phyloP scores from a whole-genome alignment of 2,329 filamentous ascomycete genomes.

The Aureobasidium lini region DNA sequence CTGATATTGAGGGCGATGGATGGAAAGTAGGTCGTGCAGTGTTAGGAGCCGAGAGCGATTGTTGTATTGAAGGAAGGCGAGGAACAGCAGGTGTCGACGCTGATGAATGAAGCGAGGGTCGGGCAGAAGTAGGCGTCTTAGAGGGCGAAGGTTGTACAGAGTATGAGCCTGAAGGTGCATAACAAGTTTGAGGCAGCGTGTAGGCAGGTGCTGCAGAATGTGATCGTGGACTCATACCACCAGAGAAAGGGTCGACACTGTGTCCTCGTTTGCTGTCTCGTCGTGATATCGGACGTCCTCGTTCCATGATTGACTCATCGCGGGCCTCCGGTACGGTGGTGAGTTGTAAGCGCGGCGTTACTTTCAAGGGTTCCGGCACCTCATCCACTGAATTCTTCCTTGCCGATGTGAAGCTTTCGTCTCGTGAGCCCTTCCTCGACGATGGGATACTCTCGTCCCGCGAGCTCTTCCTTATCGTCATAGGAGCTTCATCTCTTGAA shows the following conservation, averaged over 20 bases:
- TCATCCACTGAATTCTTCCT: neutral
- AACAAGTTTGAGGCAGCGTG: neutral
- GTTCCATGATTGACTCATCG: constrained; percentile 3
- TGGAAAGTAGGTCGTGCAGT: neutral
- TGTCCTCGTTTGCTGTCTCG: neutral
- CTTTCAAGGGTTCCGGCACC: neutral
- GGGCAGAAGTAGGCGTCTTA: neutral
- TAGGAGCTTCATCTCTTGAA: neutral
- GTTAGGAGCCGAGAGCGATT: neutral
- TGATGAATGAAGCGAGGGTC: neutral
- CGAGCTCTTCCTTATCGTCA: neutral
- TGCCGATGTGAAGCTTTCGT: neutral
- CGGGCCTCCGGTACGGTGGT: neutral
- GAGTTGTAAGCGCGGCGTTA: neutral
- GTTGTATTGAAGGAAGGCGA: neutral
- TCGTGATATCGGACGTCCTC: neutral
- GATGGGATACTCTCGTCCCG: neutral
- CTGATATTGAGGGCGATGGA: neutral
- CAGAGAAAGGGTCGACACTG: neutral
- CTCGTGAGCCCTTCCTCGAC: neutral
- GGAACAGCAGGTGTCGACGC: neutral
- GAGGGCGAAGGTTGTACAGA: neutral
- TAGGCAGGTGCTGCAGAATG: neutral
- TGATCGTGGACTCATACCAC: neutral
- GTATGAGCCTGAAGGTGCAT: neutral